These are phyloP conservation scores for Candida bentonensis DNA, from an alignment of 805 yeast genomes.

Conservation along the genomic window DNA sequence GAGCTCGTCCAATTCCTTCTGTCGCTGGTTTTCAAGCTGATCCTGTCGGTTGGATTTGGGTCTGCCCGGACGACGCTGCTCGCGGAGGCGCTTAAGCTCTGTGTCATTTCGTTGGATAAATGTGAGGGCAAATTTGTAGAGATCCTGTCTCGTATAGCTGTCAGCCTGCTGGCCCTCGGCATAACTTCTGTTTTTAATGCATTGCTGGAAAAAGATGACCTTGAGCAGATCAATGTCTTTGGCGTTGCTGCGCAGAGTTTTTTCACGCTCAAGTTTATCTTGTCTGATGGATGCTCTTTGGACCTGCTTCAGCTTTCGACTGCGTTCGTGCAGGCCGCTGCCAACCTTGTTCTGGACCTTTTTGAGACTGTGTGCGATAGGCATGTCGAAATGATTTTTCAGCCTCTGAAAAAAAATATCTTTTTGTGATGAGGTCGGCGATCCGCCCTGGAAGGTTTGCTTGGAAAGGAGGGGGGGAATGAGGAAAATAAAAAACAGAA, in stretches of 20 bases:
- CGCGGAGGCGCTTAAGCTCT: constrained; percentile 50
- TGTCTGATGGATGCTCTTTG: constrained; percentile 82
- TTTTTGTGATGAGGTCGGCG: no score
- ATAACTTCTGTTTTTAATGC: constrained; percentile 1
- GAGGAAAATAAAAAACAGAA: no score
- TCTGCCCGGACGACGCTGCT: constrained; percentile 71
- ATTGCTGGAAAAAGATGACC: constrained; percentile 8
- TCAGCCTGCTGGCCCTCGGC: constrained; percentile 15
- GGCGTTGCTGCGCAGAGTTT: constrained; percentile 39
- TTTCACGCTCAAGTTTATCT: constrained; percentile 47
- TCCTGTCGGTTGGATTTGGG: constrained; percentile 66
- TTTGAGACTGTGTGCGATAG: constrained; percentile 48
- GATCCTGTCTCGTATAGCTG: constrained; percentile 41
- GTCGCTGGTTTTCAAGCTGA: constrained; percentile 43
- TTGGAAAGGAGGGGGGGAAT: no score
- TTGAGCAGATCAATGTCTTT: constrained; percentile 17
- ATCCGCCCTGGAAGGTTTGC: no score
- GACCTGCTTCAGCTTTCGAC: constrained; percentile 74
- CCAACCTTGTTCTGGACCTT: constrained; percentile 50
- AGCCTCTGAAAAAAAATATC: neutral
- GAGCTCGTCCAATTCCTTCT: constrained; percentile 48
- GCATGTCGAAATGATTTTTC: constrained; percentile 30
- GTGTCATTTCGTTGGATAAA: constrained; percentile 56
- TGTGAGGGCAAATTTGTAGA: constrained; percentile 44
- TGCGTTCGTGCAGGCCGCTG: constrained; percentile 65